Base-by-base conservation (phyloP, 805 yeast species). In the Saturnispora besseyi region DNA sequence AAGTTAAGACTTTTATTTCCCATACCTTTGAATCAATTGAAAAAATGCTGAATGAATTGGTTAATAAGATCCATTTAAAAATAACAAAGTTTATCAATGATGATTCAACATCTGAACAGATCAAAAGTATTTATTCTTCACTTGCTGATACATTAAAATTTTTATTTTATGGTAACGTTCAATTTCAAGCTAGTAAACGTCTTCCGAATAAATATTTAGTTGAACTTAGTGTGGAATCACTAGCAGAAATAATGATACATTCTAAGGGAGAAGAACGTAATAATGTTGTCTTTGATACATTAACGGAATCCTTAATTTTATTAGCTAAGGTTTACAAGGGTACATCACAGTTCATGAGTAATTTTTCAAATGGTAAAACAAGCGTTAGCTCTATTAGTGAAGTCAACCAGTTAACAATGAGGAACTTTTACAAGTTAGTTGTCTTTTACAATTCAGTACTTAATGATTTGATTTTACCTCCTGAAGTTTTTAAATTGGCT, bases 231-330 rank as follows among this genome's bases (percentile, higher is more conserved):
- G 77, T 83, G 18, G 75, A 83, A 45, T 72, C 85, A 2, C 62
- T 84, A 11, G 67, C 87, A 2, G 73, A 82, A 46, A 67, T 83
- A 49, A 67, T 81, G 18, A 64, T 79, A 5, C 79, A 77, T 58
- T 79, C 89, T 1, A 71, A 78, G 24, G 79, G 76, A 45, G 89
- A 84, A 60, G 89, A 82, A 54, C 78, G 77, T 50, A 74, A 69
- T 48, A 74, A 77, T 28, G 67, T 74, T 6, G 77, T 82, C 2
- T 73, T 74, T 3, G 73, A 75, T 9, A 70, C 78, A 21, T 72
- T 85, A 15, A 74, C 83, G 8, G 84, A 82, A 41, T 75, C 78
- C 2, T 65, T 85, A 49, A 78, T 78, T 36, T 62, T 78, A 11
- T 65, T 84, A 37, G 87, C 84, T 49, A 72, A 72, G 50, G 78